phyloP scores from a whole-genome alignment of 2,329 filamentous ascomycete genomes.

The Pestalotiopsis sp. region DNA sequence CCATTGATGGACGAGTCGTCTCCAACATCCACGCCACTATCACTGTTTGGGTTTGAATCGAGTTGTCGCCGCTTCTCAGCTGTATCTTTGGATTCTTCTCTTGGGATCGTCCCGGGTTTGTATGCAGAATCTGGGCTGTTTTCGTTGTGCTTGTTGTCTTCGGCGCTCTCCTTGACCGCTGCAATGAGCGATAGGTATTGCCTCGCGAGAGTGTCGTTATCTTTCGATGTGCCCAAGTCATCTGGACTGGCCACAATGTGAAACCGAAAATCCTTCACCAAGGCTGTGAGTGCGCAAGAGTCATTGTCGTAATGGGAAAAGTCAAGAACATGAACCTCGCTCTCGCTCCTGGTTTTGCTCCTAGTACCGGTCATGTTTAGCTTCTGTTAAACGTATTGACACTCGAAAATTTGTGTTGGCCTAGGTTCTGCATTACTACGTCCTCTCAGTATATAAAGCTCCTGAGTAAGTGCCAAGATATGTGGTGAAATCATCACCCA shows the following conservation, averaged over 20 bases:
- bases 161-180: not conserved
- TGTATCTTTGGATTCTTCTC: not conserved
- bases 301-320: constrained; percentile 4
- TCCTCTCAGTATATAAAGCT: not conserved
- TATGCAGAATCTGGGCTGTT: not conserved
- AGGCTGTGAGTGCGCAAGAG: constrained; percentile 2
- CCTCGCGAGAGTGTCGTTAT: not conserved
- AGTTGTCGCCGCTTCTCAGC: not conserved
- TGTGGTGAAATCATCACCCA: not conserved
- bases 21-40: not conserved
- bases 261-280: constrained; percentile 15
- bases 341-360: not conserved
- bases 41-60: not conserved
- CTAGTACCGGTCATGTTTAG: not conserved
- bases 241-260: constrained; percentile 9
- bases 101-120: not conserved
- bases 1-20: not conserved
- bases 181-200: not conserved
- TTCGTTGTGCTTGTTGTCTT: not conserved
- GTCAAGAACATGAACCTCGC: constrained; percentile 9
- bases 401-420: not conserved
- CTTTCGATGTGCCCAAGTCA: not conserved
- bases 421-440: not conserved
- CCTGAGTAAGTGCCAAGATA: not conserved
- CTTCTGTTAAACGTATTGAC: not conserved